Conservation (phyloP, 257 asterid species). For the Petunia axillaris region DNA sequence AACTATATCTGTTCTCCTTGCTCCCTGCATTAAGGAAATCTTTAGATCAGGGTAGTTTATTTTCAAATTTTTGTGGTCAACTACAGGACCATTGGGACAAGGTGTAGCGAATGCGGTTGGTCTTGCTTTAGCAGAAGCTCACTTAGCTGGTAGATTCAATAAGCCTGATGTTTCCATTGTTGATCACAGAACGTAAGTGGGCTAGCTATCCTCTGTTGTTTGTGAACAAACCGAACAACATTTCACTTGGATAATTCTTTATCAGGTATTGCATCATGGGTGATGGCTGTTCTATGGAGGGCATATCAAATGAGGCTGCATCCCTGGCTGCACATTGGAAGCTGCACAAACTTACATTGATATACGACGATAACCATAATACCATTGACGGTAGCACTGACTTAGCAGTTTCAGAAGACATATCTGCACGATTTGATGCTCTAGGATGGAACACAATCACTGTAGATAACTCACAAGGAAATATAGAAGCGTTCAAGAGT, state of each 20-base stretch:
- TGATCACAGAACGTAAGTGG: constrained; percentile 55
- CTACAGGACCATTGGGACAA: constrained; percentile 66
- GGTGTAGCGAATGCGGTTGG: constrained; percentile 70
- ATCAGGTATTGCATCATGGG: constrained; percentile 59
- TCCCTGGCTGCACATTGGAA: constrained; percentile 66
- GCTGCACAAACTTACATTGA: constrained; percentile 52
- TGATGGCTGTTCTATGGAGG: constrained; percentile 68
- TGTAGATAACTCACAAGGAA: constrained; percentile 38
- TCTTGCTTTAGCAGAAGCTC: constrained; percentile 61
- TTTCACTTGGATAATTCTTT: constrained; percentile 1
- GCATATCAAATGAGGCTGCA: constrained; percentile 57
- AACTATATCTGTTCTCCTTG: not conserved
- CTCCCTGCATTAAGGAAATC: not conserved
- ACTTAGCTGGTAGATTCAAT: constrained; percentile 57
- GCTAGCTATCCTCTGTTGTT: not conserved
- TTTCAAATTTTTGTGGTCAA: not conserved
- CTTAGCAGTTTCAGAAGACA: constrained; percentile 53
- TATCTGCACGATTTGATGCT: constrained; percentile 47
- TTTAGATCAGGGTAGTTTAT: not conserved
- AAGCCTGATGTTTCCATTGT: constrained; percentile 51
- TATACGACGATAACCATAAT: constrained; percentile 53
- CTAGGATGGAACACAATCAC: constrained; percentile 55
- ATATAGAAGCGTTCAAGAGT: constrained; percentile 42
- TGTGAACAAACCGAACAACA: not conserved
- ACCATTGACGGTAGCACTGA: constrained; percentile 56